Evolutionary conservation across 148 eudicot genomes (phyloP).

Genomic region (Amaranthus cruentus): DNA sequence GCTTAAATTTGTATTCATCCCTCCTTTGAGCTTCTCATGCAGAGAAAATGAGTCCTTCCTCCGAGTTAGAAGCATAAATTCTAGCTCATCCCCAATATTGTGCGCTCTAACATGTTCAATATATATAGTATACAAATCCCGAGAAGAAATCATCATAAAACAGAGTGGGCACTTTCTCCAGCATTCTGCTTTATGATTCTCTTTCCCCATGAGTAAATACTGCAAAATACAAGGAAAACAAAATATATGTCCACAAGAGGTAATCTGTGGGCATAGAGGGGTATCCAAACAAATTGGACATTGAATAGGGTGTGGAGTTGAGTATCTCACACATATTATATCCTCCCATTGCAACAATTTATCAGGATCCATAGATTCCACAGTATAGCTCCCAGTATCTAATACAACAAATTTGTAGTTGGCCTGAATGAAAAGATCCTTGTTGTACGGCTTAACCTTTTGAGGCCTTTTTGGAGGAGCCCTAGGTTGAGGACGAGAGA

Average conservation of each 20-base stretch:
- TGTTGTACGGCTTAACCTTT: constrained; percentile 83
- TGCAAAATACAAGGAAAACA: constrained; percentile 91
- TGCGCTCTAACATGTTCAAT: constrained; percentile 73
- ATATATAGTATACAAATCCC: constrained; percentile 74
- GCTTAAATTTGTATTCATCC: constrained; percentile 23
- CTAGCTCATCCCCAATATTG: constrained; percentile 50
- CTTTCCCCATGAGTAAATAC: constrained; percentile 66
- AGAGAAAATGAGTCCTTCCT: constrained; percentile 62
- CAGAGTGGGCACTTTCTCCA: constrained; percentile 91
- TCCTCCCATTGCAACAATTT: constrained; percentile 92
- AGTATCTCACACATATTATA: constrained; percentile 74
- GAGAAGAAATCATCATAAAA: constrained; percentile 77
- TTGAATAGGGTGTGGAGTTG: constrained; percentile 63
- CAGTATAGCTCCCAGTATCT: constrained; percentile 56
- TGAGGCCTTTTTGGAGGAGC: constrained; percentile 59
- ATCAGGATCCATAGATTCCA: constrained; percentile 78
- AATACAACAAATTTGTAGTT: constrained; percentile 86
- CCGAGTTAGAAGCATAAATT: constrained; percentile 74
- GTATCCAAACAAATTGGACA: constrained; percentile 93
- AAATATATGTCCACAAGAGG: constrained; percentile 89
- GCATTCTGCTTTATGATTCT: constrained; percentile 64
- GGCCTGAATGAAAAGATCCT: constrained; percentile 95
- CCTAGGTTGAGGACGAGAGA: constrained; percentile 62
- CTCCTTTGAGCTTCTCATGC: constrained; percentile 43
- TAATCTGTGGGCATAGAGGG: constrained; percentile 90